Conservation (phyloP, 2,329 filamentous ascomycete genomes). For the Alternaria burnsii region DNA sequence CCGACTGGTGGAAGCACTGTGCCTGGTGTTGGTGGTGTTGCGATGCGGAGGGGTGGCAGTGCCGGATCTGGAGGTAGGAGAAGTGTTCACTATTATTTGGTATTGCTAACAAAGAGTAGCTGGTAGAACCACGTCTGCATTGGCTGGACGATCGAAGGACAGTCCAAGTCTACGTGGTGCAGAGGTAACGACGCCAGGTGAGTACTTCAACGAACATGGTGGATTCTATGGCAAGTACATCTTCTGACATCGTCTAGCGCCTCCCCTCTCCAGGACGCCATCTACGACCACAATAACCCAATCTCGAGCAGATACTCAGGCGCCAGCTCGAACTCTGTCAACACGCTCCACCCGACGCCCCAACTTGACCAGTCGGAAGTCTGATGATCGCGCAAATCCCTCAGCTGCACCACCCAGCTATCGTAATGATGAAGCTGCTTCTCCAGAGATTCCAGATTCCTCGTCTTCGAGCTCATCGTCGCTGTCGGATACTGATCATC, state of each 20-base stretch:
- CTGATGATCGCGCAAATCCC: constrained; percentile 20
- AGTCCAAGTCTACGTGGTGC: constrained; percentile 61
- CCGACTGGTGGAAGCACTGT: constrained; percentile 54
- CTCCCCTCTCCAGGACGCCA: constrained; percentile 55
- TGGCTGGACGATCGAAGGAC: constrained; percentile 66
- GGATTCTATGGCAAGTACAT: neutral
- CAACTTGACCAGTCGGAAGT: constrained; percentile 29
- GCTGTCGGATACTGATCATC: constrained; percentile 48
- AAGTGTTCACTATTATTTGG: neutral
- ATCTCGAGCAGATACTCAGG: constrained; percentile 36
- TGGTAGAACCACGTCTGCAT: constrained; percentile 60
- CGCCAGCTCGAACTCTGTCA: constrained; percentile 36
- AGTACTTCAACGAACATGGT: neutral
- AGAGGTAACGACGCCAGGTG: constrained; percentile 57
- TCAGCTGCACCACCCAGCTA: constrained; percentile 14
- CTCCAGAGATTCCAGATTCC: constrained; percentile 33
- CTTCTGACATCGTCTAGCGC: constrained; percentile 24
- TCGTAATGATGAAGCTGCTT: constrained; percentile 25
- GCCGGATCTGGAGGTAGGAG: constrained; percentile 51
- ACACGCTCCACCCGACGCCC: constrained; percentile 38
- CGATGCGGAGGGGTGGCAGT: constrained; percentile 63
- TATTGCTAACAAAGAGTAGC: constrained; percentile 27
- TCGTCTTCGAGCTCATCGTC: constrained; percentile 45
- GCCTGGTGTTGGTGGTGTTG: constrained; percentile 49
- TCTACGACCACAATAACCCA: constrained; percentile 61